A percentile compares a stretch with the other conserved stretches of the same genome.
These are phyloP conservation scores for Naganishia randhawae DNA, from an alignment of 768 basidiomycete genomes.

Conservation along the genomic window DNA sequence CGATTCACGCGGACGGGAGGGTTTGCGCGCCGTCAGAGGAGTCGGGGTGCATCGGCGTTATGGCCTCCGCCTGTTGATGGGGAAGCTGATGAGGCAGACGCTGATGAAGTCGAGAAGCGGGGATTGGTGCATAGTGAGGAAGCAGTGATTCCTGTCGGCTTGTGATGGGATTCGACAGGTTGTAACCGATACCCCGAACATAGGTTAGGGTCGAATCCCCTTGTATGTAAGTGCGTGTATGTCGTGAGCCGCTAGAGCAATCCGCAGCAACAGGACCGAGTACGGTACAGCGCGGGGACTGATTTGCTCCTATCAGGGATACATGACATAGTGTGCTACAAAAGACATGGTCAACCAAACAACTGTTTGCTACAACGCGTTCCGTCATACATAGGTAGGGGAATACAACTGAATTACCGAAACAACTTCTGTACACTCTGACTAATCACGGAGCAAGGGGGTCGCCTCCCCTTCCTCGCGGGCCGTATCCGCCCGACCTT, in stretches of 20 bases:
- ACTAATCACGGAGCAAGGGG: constrained; percentile 1
- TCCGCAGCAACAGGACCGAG: too few species aligned
- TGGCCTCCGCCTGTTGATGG: background rate
- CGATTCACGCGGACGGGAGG: constrained; percentile 60
- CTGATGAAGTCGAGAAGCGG: background rate
- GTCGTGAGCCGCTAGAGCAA: too few species aligned
- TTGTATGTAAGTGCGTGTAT: too few species aligned
- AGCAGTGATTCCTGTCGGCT: background rate
- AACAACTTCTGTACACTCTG: background rate
- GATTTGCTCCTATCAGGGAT: too few species aligned
- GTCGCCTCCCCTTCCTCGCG: background rate
- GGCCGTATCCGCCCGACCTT: background rate
- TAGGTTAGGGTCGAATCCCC: too few species aligned
- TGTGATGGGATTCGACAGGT: constrained; percentile 5
- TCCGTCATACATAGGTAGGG: background rate
- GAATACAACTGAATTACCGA: background rate
- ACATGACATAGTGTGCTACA: background rate
- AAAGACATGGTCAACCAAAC: background rate
- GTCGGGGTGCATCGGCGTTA: too few species aligned
- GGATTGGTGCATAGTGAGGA: background rate
- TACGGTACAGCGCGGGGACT: too few species aligned
- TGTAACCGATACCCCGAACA: too few species aligned
- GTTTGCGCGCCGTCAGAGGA: too few species aligned
- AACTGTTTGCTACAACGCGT: background rate
- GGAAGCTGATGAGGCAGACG: background rate